Base-by-base conservation (phyloP, 2,329 filamentous ascomycete species). In the Trichoderma sp. region DNA sequence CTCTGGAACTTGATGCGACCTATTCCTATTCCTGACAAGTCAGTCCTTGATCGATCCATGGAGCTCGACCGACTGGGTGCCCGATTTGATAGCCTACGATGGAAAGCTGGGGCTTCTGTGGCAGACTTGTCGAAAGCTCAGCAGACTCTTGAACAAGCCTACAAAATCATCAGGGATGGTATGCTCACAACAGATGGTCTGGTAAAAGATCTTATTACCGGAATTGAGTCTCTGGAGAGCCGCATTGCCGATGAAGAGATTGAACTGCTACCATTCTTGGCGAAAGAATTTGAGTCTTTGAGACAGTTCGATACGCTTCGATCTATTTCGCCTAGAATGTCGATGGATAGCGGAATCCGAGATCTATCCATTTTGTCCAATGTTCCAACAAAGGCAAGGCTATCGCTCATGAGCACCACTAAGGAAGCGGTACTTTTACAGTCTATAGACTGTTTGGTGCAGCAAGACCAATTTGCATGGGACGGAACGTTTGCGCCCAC, bases 1-100 rank as follows among this genome's bases (percentile, higher is more conserved):
- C 83, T 97, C 5, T 97, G 94, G 95, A 86, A 87, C 52, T 75
- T 83, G 1, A 87, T 96, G 75, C 87, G 91, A 65, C 92, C 94
- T 0, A 77, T 81, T 13, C 84, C 88, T 5, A 82, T 89, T 26
- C 79, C 83, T 1, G 82, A 83, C 21, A 77, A 80, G 28, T 74
- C 76, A 4, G 80, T 82, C 0, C 78, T 89, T 52, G 77, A 82
- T 32, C 83, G 82, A 43, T 80, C 85, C 7, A 70, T 81, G 14
- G 81, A 84, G 46, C 81, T 91, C 73, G 85, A 89, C 71, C 79
- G 80, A 13, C 80, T 91, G 5, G 88, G 87, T 1, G 77, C 77
- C 2, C 82, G 87, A 60, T 91, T 91, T 68, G 89, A 91, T 76
- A 76, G 80, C 37, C 77, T 90, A 32, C 84, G 85, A 72, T 90